Conservation (phyloP, 352 stramenopile genomes). For the Aphanomyces astaci region DNA sequence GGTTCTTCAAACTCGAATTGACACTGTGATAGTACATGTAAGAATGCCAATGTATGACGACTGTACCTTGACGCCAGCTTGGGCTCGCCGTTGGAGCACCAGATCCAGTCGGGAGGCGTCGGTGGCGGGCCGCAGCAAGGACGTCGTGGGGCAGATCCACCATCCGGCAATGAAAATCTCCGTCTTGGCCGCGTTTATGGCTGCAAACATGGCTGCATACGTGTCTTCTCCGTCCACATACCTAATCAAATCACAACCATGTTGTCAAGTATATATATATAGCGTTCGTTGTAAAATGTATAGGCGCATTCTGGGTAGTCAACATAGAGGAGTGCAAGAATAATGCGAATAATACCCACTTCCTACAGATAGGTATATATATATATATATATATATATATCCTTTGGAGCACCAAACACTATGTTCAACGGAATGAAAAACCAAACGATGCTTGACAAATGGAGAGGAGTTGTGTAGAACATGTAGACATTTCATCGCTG, state of each 20-base stretch:
- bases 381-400: no score
- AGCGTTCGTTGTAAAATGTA: constrained; percentile 1
- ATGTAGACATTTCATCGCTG: no score
- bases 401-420: no score
- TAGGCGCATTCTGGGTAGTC: no score
- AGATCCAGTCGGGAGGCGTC: constrained; percentile 56
- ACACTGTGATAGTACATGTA: no score
- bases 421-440: no score
- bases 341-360: no score
- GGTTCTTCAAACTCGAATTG: no score
- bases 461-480: no score
- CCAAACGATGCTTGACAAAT: no score
- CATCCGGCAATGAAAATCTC: constrained; percentile 89
- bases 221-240: constrained; percentile 62
- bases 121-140: constrained; percentile 57
- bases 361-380: no score
- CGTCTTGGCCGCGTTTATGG: constrained; percentile 50
- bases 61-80: constrained; percentile 59
- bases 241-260: background rate
- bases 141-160: constrained; percentile 84
- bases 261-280: background rate
- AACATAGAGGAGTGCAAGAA: no score
- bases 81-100: constrained; percentile 56
- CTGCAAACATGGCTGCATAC: constrained; percentile 68
- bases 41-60: background rate